Evolutionary conservation across 768 basidiomycete species (phyloP).

Genomic region (Mrakia hoshinonis): DNA sequence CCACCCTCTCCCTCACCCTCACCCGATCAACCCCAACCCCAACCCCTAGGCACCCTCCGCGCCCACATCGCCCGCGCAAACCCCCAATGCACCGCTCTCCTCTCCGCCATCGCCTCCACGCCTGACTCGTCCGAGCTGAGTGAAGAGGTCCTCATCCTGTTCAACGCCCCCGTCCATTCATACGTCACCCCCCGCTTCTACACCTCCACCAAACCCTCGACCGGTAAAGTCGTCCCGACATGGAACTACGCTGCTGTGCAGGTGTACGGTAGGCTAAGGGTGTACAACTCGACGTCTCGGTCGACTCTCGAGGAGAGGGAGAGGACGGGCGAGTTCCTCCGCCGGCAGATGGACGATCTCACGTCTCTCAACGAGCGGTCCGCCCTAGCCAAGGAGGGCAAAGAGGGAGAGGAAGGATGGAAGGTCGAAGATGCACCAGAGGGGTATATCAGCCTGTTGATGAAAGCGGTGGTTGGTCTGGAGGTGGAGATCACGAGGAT

Average conservation of each 20-base stretch:
- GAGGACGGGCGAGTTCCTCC: not conserved
- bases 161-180: conserved; percentile 36
- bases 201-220: conserved; percentile 36
- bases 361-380: not conserved
- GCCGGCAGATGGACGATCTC: not conserved
- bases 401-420: conserved; percentile 30
- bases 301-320: conserved; percentile 24
- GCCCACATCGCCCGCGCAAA: conserved; percentile 40
- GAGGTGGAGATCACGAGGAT: conserved; percentile 38
- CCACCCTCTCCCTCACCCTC: not conserved
- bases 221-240: conserved; percentile 41
- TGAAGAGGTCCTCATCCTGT: conserved; percentile 39
- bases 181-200: conserved; percentile 41
- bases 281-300: conserved; percentile 30
- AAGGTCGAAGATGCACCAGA: conserved; percentile 37
- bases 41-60: conserved; percentile 30
- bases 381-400: not conserved
- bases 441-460: conserved; percentile 36
- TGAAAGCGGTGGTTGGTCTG: conserved; percentile 38
- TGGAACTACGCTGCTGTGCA: conserved; percentile 41
- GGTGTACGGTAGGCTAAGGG: conserved; percentile 36
- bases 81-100: conserved; percentile 37
- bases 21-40: not conserved
- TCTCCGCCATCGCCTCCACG: conserved; percentile 25
- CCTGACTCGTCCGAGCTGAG: conserved; percentile 12